Base-by-base conservation (phyloP, 208 protist genomes). In the Acanthamoeba lenticulata region DNA sequence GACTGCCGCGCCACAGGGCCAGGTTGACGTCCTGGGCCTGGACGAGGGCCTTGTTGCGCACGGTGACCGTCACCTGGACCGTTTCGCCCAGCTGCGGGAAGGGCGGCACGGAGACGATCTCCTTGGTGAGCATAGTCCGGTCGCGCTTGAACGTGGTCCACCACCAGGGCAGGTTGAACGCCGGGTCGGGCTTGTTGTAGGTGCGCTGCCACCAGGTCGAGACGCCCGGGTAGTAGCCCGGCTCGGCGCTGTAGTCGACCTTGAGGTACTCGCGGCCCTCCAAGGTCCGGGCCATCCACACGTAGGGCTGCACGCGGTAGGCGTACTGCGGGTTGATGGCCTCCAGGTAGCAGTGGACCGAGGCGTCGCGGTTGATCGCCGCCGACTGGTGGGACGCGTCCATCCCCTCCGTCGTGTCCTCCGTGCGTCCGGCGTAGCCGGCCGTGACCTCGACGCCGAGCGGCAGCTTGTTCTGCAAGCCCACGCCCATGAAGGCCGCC, bases 131-230 rank as follows among this genome's bases (percentile, higher is more conserved):
- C 62, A 32, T 72, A 9, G 62, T 72, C 9, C 62, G 17, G 62
- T 72, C 62, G 13, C 29, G 7, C n/a, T 34, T 72, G 62, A 72
- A 72, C 27, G 62, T 72, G 29, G 62, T 72, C 62, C 62, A 72
- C 62, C 62, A 72, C 62, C 62, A 72, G 62, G 62, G 62, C 17
- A 72, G 11, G 29, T 72, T 72, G 62, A 72, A 72, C n/a, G 62
- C 27, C 62, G 29, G n/a, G 27, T 72, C 62, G 62, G 62, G 62
- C 62, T 72, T 27, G 62, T 32, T 72, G 62, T 72, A 72, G 62
- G n/a, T 72, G 62, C n/a, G 17, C n/a, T 38, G 62, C 62, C 62
- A 72, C 62, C 62, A 72, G 62, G 17, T 34, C 13, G n/a, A 38
- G 9, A 72, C 62, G 11, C 62, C 62, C 62, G 62, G 62, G 27